Evolutionary conservation across 306 rosid genomes (phyloP).

Genomic region (Purshia tridentata): DNA sequence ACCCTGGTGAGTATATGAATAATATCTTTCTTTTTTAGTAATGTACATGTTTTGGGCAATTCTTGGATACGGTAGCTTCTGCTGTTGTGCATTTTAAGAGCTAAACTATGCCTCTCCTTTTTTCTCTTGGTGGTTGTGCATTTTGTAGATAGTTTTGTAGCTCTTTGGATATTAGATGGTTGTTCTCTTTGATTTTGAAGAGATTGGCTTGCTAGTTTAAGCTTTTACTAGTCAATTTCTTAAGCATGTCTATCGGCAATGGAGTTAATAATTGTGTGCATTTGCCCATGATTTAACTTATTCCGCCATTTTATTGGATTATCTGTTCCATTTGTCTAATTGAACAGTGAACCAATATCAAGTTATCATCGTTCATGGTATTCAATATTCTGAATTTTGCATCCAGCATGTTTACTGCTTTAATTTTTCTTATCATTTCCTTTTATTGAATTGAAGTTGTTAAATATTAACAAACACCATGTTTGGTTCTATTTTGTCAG

Average conservation of each 20-base stretch:
- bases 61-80: constrained; percentile 8
- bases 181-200: constrained; percentile 7
- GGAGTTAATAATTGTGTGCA: background rate
- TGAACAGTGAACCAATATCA: background rate
- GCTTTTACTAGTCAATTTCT: background rate
- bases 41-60: background rate
- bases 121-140: background rate
- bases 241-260: background rate
- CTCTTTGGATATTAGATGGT: background rate
- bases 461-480: constrained; percentile 1
- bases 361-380: background rate
- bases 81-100: constrained; percentile 5
- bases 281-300: background rate
- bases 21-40: constrained; percentile 17
- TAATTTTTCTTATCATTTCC: background rate
- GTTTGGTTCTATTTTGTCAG: constrained; percentile 43
- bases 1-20: constrained; percentile 73
- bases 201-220: background rate
- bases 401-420: constrained; percentile 1
- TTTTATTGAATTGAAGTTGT: constrained; percentile 3
- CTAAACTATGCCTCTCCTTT: background rate
- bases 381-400: no score
- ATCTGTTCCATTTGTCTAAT: background rate
- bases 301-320: background rate
- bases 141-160: constrained; percentile 10